Conservation (phyloP, 108 stramenopile genomes). For the Aureococcus anophagefferens region DNA sequence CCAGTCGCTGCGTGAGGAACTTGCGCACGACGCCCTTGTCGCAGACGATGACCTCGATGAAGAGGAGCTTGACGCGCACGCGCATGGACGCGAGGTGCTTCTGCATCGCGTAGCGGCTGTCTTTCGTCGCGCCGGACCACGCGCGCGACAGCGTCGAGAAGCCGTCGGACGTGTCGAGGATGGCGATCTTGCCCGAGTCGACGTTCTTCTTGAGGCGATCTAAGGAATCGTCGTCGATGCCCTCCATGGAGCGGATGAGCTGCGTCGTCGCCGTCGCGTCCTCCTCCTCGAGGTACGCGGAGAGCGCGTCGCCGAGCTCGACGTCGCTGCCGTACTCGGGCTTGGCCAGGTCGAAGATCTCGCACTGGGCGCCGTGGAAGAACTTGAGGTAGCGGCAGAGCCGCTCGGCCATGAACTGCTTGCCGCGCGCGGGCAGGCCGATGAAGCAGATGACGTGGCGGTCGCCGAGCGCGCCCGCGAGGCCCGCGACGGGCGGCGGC, state of each 20-base stretch:
- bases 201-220: background rate
- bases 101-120: background rate
- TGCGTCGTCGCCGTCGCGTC: background rate
- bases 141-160: background rate
- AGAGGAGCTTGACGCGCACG: background rate
- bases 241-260: background rate
- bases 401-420: slow-evolving; percentile 43
- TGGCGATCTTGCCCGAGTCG: background rate
- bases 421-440: slow-evolving; percentile 43
- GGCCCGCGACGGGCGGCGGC: background rate
- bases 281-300: background rate
- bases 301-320: background rate
- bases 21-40: background rate
- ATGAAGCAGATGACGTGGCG: slow-evolving; percentile 30
- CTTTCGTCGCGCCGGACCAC: background rate
- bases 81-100: background rate
- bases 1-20: background rate
- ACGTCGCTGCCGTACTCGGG: background rate
- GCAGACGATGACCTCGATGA: background rate
- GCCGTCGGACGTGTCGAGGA: background rate
- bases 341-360: slow-evolving; percentile 26
- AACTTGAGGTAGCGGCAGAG: slow-evolving; percentile 36
- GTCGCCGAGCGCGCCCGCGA: background rate
- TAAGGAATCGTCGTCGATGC: background rate
- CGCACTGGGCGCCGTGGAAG: slow-evolving; percentile 23